Conservation (phyloP, 371 early-diverging fungal species). For the Catenaria anguillulae region DNA sequence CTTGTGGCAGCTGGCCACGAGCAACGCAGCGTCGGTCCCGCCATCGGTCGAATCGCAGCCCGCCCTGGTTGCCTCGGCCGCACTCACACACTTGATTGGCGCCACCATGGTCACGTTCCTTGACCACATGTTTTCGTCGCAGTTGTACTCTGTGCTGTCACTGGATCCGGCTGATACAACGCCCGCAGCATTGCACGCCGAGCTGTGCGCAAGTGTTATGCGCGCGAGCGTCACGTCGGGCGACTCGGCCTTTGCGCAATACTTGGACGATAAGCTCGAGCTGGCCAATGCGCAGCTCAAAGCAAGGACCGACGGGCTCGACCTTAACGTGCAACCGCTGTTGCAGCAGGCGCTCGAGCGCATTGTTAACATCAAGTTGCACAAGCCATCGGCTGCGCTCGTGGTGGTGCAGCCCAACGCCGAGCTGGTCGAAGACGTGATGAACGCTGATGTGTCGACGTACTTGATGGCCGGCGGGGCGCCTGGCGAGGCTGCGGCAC, state of each 20-base stretch:
- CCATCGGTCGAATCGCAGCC: background rate
- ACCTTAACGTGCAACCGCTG: background rate
- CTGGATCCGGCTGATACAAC: background rate
- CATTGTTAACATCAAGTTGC: background rate
- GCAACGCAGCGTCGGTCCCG: background rate
- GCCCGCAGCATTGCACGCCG: background rate
- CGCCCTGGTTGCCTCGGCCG: background rate
- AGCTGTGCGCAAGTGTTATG: background rate
- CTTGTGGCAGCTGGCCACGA: background rate
- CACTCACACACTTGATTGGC: background rate
- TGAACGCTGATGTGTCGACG: background rate
- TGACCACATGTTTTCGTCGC: background rate
- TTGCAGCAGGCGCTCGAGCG: background rate
- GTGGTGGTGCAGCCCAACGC: background rate
- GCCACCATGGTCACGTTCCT: background rate
- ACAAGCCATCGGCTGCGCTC: background rate
- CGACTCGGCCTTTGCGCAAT: background rate
- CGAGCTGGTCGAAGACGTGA: background rate
- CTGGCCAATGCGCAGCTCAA: background rate
- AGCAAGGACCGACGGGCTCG: background rate
- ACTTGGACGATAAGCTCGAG: background rate
- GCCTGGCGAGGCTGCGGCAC: background rate
- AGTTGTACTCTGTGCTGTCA: background rate
- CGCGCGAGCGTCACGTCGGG: background rate
- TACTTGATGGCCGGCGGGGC: background rate